Conservation (phyloP, 768 basidiomycete species). For the Podaxis rugospora region DNA sequence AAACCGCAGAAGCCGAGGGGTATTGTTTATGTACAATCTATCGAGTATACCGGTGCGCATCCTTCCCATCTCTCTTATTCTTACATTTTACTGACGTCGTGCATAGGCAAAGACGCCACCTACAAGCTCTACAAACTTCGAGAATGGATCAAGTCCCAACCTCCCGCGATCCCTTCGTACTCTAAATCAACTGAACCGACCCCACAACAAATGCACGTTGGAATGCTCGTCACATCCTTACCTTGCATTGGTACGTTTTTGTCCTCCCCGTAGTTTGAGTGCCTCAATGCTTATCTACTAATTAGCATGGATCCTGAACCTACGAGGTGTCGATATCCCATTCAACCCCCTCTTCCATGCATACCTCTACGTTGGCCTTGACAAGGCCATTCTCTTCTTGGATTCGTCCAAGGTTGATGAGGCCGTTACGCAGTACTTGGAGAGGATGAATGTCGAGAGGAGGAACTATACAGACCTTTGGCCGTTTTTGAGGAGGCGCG, state of each 20-base stretch:
- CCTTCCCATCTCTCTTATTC: not conserved
- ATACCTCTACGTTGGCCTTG: conserved; percentile 71
- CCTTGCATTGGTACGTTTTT: conserved; percentile 58
- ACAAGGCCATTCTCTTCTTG: conserved; percentile 69
- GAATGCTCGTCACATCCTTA: conserved; percentile 64
- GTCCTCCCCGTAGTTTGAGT: conserved; percentile 2
- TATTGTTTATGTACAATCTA: conserved; percentile 60
- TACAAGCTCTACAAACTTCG: conserved; percentile 71
- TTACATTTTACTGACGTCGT: not conserved
- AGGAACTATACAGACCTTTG: conserved; percentile 76
- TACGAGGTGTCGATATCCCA: conserved; percentile 87
- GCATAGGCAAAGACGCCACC: conserved; percentile 49
- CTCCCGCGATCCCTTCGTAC: conserved; percentile 55
- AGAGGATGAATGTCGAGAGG: conserved; percentile 49
- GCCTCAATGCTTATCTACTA: not conserved
- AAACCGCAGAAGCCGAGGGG: conserved; percentile 68
- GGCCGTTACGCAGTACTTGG: conserved; percentile 55
- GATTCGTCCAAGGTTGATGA: conserved; percentile 61
- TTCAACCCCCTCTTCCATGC: conserved; percentile 91
- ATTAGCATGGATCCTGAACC: conserved; percentile 80
- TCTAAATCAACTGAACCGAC: conserved; percentile 54
- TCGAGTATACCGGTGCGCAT: conserved; percentile 58
- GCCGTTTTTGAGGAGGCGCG: conserved; percentile 68
- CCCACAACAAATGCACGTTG: conserved; percentile 58
- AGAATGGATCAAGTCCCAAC: conserved; percentile 62